Evolutionary conservation across 83 land plant genomes (phyloP).

Genomic region (Picea abies): DNA sequence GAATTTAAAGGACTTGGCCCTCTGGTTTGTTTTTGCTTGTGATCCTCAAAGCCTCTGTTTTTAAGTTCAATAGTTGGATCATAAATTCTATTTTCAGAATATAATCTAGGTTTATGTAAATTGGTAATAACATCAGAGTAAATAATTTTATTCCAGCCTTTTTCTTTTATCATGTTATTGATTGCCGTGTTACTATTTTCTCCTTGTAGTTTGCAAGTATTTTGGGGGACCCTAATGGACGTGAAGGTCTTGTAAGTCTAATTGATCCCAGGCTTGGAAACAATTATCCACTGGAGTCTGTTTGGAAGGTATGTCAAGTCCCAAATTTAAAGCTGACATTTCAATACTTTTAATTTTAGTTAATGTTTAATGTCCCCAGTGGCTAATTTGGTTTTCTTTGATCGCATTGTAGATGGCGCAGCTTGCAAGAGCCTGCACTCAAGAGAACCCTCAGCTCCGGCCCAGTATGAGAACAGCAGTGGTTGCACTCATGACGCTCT

Average conservation of each 20-base stretch:
- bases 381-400: not conserved
- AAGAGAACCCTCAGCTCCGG: constrained; percentile 72
- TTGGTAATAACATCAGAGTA: no score
- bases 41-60: not conserved
- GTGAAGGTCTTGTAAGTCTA: constrained; percentile 39
- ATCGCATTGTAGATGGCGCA: constrained; percentile 63
- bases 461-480: constrained; percentile 81
- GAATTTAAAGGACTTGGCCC: constrained; percentile 49
- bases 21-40: constrained; percentile 31
- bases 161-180: not conserved
- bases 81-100: not conserved
- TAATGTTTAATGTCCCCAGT: not conserved
- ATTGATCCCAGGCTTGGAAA: constrained; percentile 66
- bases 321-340: not conserved
- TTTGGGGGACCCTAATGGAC: constrained; percentile 43
- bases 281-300: constrained; percentile 54
- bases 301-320: constrained; percentile 42
- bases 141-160: no score
- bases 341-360: not conserved
- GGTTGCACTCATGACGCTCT: constrained; percentile 82
- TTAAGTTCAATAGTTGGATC: not conserved
- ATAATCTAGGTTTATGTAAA: not conserved
- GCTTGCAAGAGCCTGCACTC: constrained; percentile 79
- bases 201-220: constrained; percentile 62
- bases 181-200: not conserved